Evolutionary conservation across 2,329 filamentous ascomycete species (phyloP), one percentile per base, ranked within the genome.

Genomic region (Pseudogymnoascus pannorum): DNA sequence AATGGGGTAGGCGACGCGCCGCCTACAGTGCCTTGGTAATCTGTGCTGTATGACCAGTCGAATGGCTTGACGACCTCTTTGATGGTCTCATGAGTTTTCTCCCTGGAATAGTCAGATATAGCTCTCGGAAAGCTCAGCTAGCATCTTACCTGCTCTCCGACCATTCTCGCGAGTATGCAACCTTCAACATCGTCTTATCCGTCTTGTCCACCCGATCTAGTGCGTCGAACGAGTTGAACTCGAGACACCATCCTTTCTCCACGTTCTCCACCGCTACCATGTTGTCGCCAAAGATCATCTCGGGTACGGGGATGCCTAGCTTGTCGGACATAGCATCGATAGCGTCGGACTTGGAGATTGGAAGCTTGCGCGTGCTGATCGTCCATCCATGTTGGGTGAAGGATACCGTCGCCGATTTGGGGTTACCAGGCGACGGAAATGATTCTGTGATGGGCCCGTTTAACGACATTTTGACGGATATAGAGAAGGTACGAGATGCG

Each of bases 241-340:
- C 77, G 65, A 97, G 79, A 48, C 79, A 78, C 91, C 92, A 99
- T 48, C 86, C 84, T n/a, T 82, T 86, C 18, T 82, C 80, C n/a
- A 77, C 64, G 76, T 97, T 91, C 60, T 86, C 79, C 63, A 99
- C 81, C 5, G 84, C 77, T 40, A 96, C 87, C 62, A 88, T 78
- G 74, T 99, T 99, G 78, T 99, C 92, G 64, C 94, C 94, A 72
- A 99, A 99, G 66, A 99, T 99, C 94, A 99, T 99, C 78, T 99
- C 94, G 7, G 94, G 94, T 40, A 93, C 85, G 16, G 93, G 86
- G 71, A 99, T 97, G 29, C 87, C 87, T 60, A 99, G 81, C 65
- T 83, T 85, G 62, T 81, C 80, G 40, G 87, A 87, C 85, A 99
- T 90, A 36, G 84, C 84, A 71, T 96, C 92, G 71, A 99, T 97